A percentile compares a stretch with the other conserved stretches of the same genome.
Conservation (phyloP, 208 protist genomes). For the Acanthamoeba castellanii region DNA sequence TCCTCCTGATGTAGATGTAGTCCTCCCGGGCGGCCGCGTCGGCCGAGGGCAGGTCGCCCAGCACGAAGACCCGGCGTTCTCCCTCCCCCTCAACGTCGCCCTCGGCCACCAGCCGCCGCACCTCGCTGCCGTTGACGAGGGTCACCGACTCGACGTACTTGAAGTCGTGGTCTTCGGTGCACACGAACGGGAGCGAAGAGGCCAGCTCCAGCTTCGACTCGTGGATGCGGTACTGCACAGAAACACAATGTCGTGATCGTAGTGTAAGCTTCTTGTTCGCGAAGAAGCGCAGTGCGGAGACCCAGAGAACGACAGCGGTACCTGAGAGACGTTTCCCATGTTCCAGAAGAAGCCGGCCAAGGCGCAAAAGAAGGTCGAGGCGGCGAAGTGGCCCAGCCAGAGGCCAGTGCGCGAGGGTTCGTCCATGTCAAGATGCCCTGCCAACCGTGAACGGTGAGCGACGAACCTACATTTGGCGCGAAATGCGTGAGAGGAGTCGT, state of each 20-base stretch:
- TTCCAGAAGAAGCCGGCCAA: background rate
- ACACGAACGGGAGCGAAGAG: background rate
- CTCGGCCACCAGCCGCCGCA: background rate
- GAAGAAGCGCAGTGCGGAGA: too few relatives aligned
- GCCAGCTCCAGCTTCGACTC: background rate
- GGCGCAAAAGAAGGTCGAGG: background rate
- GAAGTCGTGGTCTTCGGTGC: background rate
- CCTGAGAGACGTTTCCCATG: background rate
- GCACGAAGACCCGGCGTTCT: background rate
- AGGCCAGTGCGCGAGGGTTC: background rate
- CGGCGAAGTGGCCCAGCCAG: background rate
- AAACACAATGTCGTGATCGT: too few relatives aligned
- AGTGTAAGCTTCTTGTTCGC: background rate
- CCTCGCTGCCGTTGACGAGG: background rate
- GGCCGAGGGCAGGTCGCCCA: background rate
- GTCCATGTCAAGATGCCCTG: background rate
- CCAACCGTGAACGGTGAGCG: too few relatives aligned
- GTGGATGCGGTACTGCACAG: conserved; percentile 30
- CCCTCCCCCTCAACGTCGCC: background rate
- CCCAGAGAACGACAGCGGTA: background rate
- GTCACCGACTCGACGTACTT: background rate
- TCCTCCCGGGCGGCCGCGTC: background rate
- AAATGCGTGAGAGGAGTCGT: background rate
- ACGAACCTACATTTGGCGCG: too few relatives aligned
- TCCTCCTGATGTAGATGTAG: background rate